Percentiles rank a stretch among this genome's conserved stretches.
Conservation (phyloP, 352 stramenopile genomes). For the Phytophthora crassamura region DNA sequence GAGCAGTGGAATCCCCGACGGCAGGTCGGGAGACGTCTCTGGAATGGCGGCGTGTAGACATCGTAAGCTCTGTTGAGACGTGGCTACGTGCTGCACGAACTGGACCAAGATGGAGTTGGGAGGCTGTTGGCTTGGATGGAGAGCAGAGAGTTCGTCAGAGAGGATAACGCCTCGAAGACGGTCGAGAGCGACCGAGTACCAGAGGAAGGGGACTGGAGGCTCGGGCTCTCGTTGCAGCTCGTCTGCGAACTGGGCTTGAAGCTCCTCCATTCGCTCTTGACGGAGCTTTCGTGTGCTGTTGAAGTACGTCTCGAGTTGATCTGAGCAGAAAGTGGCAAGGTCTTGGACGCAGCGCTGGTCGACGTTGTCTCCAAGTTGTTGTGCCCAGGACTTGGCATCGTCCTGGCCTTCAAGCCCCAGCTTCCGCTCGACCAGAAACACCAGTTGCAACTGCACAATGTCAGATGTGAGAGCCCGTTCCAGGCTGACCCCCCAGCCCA, state of each 20-base stretch:
- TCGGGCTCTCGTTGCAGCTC: conserved; percentile 9
- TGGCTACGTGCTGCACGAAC: conserved; percentile 38
- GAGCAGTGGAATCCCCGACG: conserved; percentile 47
- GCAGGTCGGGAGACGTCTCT: conserved; percentile 28
- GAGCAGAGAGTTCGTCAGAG: conserved; percentile 19
- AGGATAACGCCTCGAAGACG: conserved; percentile 48
- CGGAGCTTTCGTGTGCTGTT: conserved; percentile 2
- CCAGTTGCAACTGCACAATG: conserved; percentile 43
- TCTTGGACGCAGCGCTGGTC: conserved; percentile 9
- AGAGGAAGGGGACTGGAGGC: conserved; percentile 24
- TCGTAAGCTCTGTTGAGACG: conserved; percentile 35
- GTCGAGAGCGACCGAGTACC: conserved; percentile 51
- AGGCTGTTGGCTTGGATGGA: neutral
- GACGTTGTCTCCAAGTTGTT: conserved; percentile 11
- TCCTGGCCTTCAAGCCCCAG: conserved; percentile 21
- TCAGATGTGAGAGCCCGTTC: neutral
- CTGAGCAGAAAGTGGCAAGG: conserved; percentile 17
- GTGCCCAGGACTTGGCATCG: conserved; percentile 13
- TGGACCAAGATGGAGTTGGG: conserved; percentile 29
- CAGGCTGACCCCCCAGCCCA: no score
- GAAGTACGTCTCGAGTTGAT: conserved; percentile 22
- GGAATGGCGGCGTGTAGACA: neutral
- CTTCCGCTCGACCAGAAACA: conserved; percentile 44
- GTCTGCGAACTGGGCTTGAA: conserved; percentile 6
- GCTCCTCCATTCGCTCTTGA: conserved; percentile 5